phyloP scores from a whole-genome alignment of 1,284 basidiomycete genomes.

The Leccinum variabile region DNA sequence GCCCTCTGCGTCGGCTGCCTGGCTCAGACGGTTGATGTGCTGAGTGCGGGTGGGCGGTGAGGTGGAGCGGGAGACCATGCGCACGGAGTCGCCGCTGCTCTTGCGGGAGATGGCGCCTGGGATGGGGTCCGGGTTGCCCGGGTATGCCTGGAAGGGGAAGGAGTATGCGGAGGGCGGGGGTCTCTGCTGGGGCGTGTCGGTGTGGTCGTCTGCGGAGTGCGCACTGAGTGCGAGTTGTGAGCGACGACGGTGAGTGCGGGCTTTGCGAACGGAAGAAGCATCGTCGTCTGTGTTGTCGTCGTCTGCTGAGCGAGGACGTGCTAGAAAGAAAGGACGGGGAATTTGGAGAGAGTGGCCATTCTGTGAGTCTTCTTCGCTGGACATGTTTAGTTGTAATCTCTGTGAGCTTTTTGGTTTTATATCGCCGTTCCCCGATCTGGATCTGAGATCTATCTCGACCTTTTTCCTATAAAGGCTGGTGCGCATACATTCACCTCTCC shows the following conservation, averaged over 20 bases:
- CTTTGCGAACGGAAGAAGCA: constrained; percentile 20
- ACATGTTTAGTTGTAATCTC: constrained; percentile 7
- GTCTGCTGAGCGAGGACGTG: constrained; percentile 13
- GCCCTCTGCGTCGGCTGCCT: constrained; percentile 21
- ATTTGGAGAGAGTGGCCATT: constrained; percentile 15
- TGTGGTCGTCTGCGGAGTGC: constrained; percentile 11
- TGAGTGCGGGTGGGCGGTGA: constrained; percentile 7
- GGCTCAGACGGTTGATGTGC: constrained; percentile 24
- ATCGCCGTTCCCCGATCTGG: constrained; percentile 18
- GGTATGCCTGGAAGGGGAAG: constrained; percentile 57
- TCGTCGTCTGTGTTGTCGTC: constrained; percentile 22
- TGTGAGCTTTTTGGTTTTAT: constrained; percentile 1
- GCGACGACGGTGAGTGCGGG: constrained; percentile 27
- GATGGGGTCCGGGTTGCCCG: constrained; percentile 61
- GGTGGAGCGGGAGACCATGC: constrained; percentile 24
- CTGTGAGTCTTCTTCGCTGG: constrained; percentile 34
- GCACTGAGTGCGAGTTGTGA: constrained; percentile 30
- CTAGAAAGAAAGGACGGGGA: constrained; percentile 32
- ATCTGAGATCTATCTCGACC: constrained; percentile 21
- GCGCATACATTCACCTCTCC: neutral
- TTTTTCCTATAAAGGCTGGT: neutral
- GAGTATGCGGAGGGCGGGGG: constrained; percentile 51
- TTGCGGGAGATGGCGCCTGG: constrained; percentile 39
- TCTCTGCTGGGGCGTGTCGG: constrained; percentile 3
- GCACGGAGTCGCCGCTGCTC: constrained; percentile 38